These are phyloP conservation scores for Irpex rosettiformis DNA, from an alignment of 1,284 basidiomycete species.

Conservation along the genomic window DNA sequence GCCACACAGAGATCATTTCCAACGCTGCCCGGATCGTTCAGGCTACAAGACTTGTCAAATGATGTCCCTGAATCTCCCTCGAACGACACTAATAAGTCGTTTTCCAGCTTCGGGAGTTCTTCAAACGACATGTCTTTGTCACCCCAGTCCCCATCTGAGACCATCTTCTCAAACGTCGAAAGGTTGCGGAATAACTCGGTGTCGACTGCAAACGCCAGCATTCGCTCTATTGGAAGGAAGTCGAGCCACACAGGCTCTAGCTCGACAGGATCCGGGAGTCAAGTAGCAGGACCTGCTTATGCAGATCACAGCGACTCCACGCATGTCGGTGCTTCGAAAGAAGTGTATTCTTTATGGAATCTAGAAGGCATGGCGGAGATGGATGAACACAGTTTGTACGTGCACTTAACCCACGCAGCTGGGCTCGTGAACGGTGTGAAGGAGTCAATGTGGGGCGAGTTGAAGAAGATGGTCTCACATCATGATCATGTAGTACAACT, in stretches of 20 bases:
- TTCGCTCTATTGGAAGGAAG: neutral
- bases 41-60: neutral
- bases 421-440: conserved; percentile 63
- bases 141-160: neutral
- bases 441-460: conserved; percentile 79
- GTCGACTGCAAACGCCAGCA: neutral
- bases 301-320: conserved; percentile 32
- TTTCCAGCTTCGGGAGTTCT: neutral
- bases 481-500: conserved; percentile 48
- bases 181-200: neutral
- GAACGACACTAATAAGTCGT: neutral
- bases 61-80: neutral
- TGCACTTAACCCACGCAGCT: conserved; percentile 67
- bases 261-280: neutral
- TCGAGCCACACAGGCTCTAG: neutral
- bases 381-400: conserved; percentile 59
- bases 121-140: neutral
- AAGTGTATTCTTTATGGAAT: conserved; percentile 13
- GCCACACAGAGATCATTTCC: neutral
- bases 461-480: conserved; percentile 56
- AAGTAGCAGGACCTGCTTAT: conserved; percentile 5
- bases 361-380: conserved; percentile 43
- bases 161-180: neutral
- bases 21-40: neutral
- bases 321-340: conserved; percentile 29